Conservation (phyloP, 176 grass and related monocot species). For the Musa beccarii region DNA sequence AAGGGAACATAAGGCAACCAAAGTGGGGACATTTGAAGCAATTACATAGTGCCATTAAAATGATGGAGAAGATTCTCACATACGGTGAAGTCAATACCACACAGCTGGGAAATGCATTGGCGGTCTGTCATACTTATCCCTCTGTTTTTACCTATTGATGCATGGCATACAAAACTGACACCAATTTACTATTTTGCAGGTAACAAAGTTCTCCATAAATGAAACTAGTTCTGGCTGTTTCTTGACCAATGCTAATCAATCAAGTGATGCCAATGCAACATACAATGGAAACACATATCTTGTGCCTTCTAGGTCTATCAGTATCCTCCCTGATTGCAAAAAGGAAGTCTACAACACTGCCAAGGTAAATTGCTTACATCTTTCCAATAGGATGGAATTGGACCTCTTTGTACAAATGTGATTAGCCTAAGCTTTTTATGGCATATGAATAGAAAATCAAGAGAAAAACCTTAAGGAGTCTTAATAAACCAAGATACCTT, state of each 20-base stretch:
- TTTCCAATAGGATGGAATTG: neutral
- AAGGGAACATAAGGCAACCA: constrained; percentile 66
- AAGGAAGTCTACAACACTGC: constrained; percentile 56
- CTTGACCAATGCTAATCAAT: constrained; percentile 42
- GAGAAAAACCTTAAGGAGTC: too few species aligned
- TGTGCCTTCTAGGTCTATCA: constrained; percentile 62
- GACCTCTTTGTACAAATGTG: too few species aligned
- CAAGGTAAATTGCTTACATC: constrained; percentile 28
- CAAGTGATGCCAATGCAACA: constrained; percentile 39
- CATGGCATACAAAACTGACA: neutral
- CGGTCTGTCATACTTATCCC: neutral
- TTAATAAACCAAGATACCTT: too few species aligned
- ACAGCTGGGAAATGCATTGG: constrained; percentile 18
- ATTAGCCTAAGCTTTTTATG: too few species aligned
- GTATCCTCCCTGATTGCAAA: constrained; percentile 60
- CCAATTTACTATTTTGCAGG: constrained; percentile 20
- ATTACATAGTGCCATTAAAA: constrained; percentile 47
- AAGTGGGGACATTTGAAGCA: constrained; percentile 85
- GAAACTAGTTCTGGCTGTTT: constrained; percentile 41
- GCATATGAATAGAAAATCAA: too few species aligned
- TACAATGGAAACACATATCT: constrained; percentile 28
- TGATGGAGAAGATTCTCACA: constrained; percentile 54
- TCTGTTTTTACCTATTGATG: neutral
- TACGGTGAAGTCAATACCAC: constrained; percentile 34
- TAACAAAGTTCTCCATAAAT: constrained; percentile 36